phyloP scores from a whole-genome alignment of 768 basidiomycete species.

The Hericium alpestre region DNA sequence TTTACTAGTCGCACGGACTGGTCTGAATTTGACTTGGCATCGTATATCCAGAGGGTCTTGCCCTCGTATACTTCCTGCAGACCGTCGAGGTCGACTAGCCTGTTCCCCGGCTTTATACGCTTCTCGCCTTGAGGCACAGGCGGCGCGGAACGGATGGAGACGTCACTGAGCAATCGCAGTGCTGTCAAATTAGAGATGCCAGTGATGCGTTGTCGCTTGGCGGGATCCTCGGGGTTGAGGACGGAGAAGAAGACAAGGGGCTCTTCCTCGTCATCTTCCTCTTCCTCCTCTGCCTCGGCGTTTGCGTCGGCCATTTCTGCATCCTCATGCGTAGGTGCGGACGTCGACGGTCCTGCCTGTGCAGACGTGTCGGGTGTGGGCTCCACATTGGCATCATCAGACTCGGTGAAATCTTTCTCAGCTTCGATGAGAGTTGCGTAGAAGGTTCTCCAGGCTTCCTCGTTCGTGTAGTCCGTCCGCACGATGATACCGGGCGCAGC shows the following conservation, averaged over 20 bases:
- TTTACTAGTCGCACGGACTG: constrained; percentile 59
- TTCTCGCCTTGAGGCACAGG: constrained; percentile 31
- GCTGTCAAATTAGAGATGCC: constrained; percentile 55
- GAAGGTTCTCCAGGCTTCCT: constrained; percentile 56
- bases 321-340: constrained; percentile 14
- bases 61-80: constrained; percentile 71
- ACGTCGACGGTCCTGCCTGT: constrained; percentile 5
- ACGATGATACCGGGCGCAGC: constrained; percentile 51
- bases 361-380: constrained; percentile 8
- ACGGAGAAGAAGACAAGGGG: constrained; percentile 40
- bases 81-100: constrained; percentile 49
- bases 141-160: constrained; percentile 51
- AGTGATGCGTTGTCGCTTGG: constrained; percentile 28
- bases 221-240: constrained; percentile 24
- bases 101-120: constrained; percentile 39
- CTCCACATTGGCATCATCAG: constrained; percentile 13
- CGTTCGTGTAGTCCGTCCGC: constrained; percentile 65
- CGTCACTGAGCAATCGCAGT: constrained; percentile 62
- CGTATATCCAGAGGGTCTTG: constrained; percentile 67
- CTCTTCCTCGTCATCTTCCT: constrained; percentile 14
- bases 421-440: constrained; percentile 35
- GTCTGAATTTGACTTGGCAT: constrained; percentile 52
- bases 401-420: constrained; percentile 43
- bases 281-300: constrained; percentile 16
- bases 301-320: constrained; percentile 15